These are phyloP conservation scores for Leersia perrieri DNA, from an alignment of 176 grass and related monocot species.

Conservation along the genomic window DNA sequence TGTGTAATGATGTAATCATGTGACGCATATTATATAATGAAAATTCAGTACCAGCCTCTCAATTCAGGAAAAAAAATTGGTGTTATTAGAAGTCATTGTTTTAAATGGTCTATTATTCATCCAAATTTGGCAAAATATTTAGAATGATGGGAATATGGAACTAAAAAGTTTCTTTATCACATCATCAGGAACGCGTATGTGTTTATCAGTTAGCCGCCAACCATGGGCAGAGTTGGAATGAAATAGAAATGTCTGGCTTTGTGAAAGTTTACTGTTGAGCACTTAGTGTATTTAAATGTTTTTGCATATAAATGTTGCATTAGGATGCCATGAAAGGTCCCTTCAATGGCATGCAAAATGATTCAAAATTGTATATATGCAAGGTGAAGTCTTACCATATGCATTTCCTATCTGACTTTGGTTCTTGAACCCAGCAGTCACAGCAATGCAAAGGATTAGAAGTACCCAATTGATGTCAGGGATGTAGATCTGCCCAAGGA, in stretches of 20 bases:
- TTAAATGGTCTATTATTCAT: conserved; percentile 8
- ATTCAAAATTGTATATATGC: background rate
- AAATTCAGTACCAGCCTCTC: background rate
- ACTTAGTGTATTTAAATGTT: background rate
- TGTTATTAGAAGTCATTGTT: background rate
- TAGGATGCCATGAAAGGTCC: background rate
- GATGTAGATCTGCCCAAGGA: conserved; percentile 99
- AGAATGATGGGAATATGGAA: background rate
- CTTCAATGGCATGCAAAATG: background rate
- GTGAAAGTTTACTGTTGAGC: background rate
- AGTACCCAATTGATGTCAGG: conserved; percentile 99
- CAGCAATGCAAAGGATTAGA: conserved; percentile 84
- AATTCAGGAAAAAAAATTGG: background rate
- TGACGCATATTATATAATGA: background rate
- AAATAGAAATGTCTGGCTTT: background rate
- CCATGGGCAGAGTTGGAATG: background rate
- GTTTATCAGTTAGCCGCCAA: background rate
- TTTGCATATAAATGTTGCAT: background rate
- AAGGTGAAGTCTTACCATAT: conserved; percentile 59
- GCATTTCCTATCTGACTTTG: conserved; percentile 96
- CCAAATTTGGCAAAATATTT: conserved; percentile 4
- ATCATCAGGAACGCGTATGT: background rate
- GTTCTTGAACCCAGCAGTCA: conserved; percentile 97
- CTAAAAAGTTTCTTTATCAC: background rate
- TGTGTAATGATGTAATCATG: background rate